These are phyloP conservation scores for Luvunga scandens DNA, from an alignment of 345 rosid genomes.

Conservation along the genomic window DNA sequence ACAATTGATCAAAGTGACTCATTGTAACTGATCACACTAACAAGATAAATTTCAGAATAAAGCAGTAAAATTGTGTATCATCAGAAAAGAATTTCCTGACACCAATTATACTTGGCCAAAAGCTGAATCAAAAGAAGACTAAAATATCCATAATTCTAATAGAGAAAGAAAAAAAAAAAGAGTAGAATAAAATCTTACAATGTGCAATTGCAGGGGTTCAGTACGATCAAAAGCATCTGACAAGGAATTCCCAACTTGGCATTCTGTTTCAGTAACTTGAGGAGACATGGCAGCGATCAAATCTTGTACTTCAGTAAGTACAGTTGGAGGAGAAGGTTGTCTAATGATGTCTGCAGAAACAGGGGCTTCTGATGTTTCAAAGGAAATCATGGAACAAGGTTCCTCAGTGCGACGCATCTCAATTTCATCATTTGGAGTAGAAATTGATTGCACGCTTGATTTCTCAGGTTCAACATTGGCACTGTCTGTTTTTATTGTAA, in stretches of 20 bases:
- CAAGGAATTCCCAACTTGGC: slow-evolving; percentile 47
- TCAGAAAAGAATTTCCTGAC: background rate
- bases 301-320: slow-evolving; percentile 91
- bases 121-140: background rate
- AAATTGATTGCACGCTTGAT: slow-evolving; percentile 35
- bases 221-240: slow-evolving; percentile 48
- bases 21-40: background rate
- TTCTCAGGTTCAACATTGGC: slow-evolving; percentile 41
- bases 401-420: slow-evolving; percentile 46
- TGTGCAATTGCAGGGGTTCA: slow-evolving; percentile 87
- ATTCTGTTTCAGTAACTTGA: slow-evolving; percentile 44
- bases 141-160: background rate
- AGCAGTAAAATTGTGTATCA: background rate
- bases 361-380: slow-evolving; percentile 63
- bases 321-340: slow-evolving; percentile 96
- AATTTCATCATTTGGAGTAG: slow-evolving; percentile 25
- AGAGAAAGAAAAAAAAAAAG: background rate
- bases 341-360: slow-evolving; percentile 45
- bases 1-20: slow-evolving; percentile 4
- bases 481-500: slow-evolving; percentile 33
- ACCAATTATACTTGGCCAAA: background rate
- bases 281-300: slow-evolving; percentile 51
- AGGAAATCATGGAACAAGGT: slow-evolving; percentile 78
- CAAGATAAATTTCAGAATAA: background rate
- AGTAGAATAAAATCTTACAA: slow-evolving; percentile 54